Percentiles rank a stretch among this genome's conserved stretches.
These are phyloP conservation scores for Diplodia corticola DNA, from an alignment of 2,329 filamentous ascomycete species.

Conservation along the genomic window DNA sequence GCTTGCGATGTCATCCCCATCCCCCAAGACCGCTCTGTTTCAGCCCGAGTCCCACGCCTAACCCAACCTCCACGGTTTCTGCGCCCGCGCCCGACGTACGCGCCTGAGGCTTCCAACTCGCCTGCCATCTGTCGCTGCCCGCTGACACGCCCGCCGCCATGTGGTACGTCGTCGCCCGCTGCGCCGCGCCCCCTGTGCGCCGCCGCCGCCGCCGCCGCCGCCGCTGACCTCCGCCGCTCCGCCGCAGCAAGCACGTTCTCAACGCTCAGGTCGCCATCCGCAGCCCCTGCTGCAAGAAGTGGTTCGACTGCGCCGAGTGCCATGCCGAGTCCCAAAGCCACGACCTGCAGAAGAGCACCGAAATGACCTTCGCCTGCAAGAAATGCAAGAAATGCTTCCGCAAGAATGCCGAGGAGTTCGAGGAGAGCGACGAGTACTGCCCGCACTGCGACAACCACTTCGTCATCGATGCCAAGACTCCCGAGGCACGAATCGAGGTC, in stretches of 20 bases:
- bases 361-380: slow-evolving; percentile 97
- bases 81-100: neutral
- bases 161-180: slow-evolving; percentile 29
- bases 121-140: neutral
- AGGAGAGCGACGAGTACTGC: slow-evolving; percentile 98
- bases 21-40: neutral
- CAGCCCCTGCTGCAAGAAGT: slow-evolving; percentile 93
- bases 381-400: slow-evolving; percentile 99
- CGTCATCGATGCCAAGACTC: slow-evolving; percentile 82
- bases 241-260: slow-evolving; percentile 85
- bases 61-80: neutral
- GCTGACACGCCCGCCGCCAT: slow-evolving; percentile 27
- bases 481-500: slow-evolving; percentile 78
- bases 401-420: slow-evolving; percentile 88
- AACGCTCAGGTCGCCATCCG: slow-evolving; percentile 97
- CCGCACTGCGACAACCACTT: slow-evolving; percentile 99
- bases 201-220: slow-evolving; percentile 5
- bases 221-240: slow-evolving; percentile 10
- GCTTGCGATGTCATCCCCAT: slow-evolving; percentile 17
- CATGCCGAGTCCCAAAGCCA: slow-evolving; percentile 81
- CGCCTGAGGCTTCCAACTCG: slow-evolving; percentile 6
- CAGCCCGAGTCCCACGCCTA: slow-evolving; percentile 5
- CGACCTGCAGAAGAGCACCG: slow-evolving; percentile 70
- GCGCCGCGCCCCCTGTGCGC: slow-evolving; percentile 1
- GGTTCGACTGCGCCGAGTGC: slow-evolving; percentile 98